Percentiles rank a stretch among this genome's conserved stretches.
Evolutionary conservation across 108 stramenopile genomes (phyloP).

Genomic region (Skeletonema grethae): DNA sequence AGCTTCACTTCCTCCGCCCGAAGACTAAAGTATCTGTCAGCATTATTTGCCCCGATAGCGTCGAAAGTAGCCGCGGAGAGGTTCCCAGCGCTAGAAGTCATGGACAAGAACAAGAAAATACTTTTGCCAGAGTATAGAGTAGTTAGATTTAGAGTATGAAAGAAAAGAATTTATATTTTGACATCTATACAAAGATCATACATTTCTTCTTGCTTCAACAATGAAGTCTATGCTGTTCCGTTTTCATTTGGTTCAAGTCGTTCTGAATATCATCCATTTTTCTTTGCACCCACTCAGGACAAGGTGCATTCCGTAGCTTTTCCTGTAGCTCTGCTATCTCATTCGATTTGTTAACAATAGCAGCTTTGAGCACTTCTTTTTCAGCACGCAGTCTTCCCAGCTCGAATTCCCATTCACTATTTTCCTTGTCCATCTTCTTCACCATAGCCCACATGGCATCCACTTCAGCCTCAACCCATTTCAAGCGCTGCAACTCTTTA

Average conservation of each 20-base stretch:
- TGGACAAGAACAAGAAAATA: no score
- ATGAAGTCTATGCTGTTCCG: not conserved
- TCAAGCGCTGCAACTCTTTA: not conserved
- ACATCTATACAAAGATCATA: not conserved
- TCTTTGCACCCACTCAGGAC: not conserved
- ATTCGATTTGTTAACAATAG: not conserved
- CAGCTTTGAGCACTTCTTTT: not conserved
- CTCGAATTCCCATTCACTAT: not conserved
- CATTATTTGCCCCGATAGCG: no score
- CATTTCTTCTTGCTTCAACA: not conserved
- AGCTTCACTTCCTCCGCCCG: no score
- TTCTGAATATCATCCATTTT: not conserved
- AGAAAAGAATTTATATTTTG: no score
- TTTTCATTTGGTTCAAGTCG: not conserved
- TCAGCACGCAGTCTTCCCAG: not conserved
- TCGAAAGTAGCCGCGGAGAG: no score
- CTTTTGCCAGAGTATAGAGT: no score
- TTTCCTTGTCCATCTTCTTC: not conserved
- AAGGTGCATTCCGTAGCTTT: not conserved
- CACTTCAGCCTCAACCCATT: not conserved
- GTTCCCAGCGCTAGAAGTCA: no score
- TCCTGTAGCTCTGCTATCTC: not conserved
- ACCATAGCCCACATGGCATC: not conserved
- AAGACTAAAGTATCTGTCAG: no score
- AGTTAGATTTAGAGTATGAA: no score